Evolutionary conservation across 345 rosid genomes (phyloP).

Genomic region (Toxicodendron radicans): DNA sequence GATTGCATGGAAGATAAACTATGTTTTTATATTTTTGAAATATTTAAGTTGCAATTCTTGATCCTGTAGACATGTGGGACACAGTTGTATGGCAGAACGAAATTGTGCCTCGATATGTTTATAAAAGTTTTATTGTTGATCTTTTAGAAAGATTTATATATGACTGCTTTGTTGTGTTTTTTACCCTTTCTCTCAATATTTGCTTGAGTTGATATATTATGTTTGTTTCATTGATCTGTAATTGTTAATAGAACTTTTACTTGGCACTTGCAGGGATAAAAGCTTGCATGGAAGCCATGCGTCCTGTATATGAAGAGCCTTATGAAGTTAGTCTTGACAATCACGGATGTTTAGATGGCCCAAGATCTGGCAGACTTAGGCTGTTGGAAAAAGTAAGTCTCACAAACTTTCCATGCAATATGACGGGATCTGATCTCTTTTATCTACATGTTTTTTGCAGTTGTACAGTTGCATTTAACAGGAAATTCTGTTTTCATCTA

Average conservation of each 20-base stretch:
- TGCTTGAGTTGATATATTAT: background rate
- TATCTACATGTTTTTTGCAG: background rate
- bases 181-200: background rate
- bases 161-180: background rate
- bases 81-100: background rate
- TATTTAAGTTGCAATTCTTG: background rate
- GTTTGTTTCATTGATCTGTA: background rate
- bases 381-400: conserved; percentile 50
- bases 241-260: background rate
- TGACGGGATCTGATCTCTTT: background rate
- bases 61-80: background rate
- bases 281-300: conserved; percentile 61
- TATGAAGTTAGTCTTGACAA: conserved; percentile 72
- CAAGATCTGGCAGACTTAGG: conserved; percentile 69
- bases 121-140: background rate
- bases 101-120: background rate
- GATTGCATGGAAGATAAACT: background rate
- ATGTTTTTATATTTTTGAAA: conserved; percentile 1
- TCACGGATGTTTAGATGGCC: conserved; percentile 70
- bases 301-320: conserved; percentile 57
- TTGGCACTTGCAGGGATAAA: conserved; percentile 62
- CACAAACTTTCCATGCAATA: background rate
- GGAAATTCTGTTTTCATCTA: background rate
- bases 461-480: background rate
- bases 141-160: background rate